A percentile compares a stretch with the other conserved stretches of the same genome.
These are phyloP conservation scores for Septoria petroselini DNA, from an alignment of 2,329 filamentous ascomycete species.

Conservation along the genomic window DNA sequence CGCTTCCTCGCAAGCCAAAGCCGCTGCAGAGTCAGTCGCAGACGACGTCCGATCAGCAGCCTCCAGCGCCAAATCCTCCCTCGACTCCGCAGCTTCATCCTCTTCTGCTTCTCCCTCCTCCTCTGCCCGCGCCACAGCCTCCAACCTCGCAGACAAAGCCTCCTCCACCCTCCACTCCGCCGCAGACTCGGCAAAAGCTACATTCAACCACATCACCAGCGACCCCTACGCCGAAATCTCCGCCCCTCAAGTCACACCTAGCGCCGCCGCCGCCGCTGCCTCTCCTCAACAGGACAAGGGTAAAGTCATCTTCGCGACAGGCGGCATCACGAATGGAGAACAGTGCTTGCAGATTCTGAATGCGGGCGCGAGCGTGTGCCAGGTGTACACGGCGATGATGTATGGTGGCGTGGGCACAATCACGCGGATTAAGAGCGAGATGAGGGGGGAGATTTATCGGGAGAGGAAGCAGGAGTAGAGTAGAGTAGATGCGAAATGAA, in stretches of 20 bases:
- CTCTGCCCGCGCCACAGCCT: slow-evolving; percentile 1
- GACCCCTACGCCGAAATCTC: slow-evolving; percentile 7
- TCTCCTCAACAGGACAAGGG: no score
- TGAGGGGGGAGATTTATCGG: slow-evolving; percentile 35
- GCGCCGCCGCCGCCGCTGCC: slow-evolving; percentile 12
- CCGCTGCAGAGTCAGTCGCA: slow-evolving; percentile 25
- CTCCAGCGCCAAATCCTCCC: neutral
- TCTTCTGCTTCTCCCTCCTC: no score
- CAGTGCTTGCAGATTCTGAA: slow-evolving; percentile 80
- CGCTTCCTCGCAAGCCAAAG: slow-evolving; percentile 9
- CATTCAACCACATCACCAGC: slow-evolving; percentile 7
- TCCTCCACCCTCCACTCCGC: neutral
- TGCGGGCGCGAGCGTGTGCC: slow-evolving; percentile 74
- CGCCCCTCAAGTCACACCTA: slow-evolving; percentile 6
- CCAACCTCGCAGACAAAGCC: slow-evolving; percentile 2
- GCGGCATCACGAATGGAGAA: slow-evolving; percentile 83
- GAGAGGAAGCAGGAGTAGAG: no score
- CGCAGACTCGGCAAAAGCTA: neutral
- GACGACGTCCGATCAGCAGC: neutral
- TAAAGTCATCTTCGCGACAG: slow-evolving; percentile 90
- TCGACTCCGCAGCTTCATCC: no score
- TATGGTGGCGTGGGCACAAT: slow-evolving; percentile 63
- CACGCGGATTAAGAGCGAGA: slow-evolving; percentile 51
- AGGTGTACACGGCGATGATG: slow-evolving; percentile 69
- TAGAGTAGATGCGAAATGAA: no score